These are phyloP conservation scores for Pichia sp. DNA, from an alignment of 1,139 yeast species.

Conservation along the genomic window DNA sequence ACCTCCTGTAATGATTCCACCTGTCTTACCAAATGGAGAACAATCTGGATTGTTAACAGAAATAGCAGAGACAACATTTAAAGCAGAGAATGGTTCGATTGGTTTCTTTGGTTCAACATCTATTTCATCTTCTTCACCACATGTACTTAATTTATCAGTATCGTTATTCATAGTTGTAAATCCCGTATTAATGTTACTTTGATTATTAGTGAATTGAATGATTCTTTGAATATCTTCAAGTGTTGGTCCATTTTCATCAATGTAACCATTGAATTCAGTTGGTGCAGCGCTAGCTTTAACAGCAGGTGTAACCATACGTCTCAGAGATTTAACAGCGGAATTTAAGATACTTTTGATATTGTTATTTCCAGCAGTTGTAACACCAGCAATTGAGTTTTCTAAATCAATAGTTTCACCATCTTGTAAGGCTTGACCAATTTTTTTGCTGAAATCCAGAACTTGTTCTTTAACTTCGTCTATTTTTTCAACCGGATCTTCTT, in stretches of 20 bases:
- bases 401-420: too few species aligned
- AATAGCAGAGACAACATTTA: constrained; percentile 10
- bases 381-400: background rate
- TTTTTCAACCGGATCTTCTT: background rate
- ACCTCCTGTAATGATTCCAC: background rate
- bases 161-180: background rate
- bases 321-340: background rate
- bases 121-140: background rate
- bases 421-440: too few species aligned
- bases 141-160: background rate
- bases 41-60: constrained; percentile 6
- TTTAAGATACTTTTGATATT: background rate
- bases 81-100: background rate
- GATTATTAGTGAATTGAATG: constrained; percentile 1
- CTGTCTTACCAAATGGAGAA: background rate
- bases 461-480: background rate
- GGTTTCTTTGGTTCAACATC: background rate
- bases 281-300: background rate
- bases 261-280: background rate
- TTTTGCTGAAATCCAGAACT: background rate
- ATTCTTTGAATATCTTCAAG: constrained; percentile 4
- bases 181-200: background rate
- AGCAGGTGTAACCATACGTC: constrained; percentile 5
- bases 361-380: too few species aligned
- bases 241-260: constrained; percentile 1